These are phyloP conservation scores for Dryas drummondii DNA, from an alignment of 306 rosid genomes.

Conservation along the genomic window DNA sequence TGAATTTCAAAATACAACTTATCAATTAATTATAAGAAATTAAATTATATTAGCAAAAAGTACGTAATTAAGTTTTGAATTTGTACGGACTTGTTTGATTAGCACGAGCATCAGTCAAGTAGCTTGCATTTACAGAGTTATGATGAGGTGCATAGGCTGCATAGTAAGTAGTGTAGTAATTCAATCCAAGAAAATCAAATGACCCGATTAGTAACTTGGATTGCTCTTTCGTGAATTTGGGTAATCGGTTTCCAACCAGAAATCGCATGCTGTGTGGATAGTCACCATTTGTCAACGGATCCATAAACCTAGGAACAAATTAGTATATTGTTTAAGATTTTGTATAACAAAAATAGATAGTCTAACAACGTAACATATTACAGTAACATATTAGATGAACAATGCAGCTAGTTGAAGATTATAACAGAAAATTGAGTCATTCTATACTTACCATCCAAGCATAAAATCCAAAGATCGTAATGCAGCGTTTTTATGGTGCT, in stretches of 20 bases:
- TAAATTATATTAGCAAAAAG: neutral
- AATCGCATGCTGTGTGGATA: conserved; percentile 53
- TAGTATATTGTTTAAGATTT: no score
- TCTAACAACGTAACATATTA: no score
- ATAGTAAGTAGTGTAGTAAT: conserved; percentile 56
- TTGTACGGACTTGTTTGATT: conserved; percentile 34
- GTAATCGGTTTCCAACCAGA: conserved; percentile 45
- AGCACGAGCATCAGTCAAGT: conserved; percentile 34
- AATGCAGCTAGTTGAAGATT: neutral
- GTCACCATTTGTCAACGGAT: conserved; percentile 51
- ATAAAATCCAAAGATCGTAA: conserved; percentile 24
- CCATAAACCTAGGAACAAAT: conserved; percentile 52
- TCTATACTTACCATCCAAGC: conserved; percentile 30
- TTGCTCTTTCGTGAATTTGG: conserved; percentile 46
- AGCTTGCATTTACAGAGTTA: conserved; percentile 19
- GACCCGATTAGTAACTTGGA: conserved; percentile 47
- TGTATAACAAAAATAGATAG: no score
- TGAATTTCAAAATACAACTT: neutral
- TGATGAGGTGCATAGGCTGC: conserved; percentile 34
- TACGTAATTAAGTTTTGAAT: neutral
- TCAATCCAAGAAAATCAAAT: conserved; percentile 61
- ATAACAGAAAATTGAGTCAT: neutral
- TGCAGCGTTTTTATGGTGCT: conserved; percentile 19
- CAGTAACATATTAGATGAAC: no score
- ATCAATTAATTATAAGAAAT: no score